These are phyloP conservation scores for Diaporthe sp. DNA, from an alignment of 2,329 filamentous ascomycete species.

Conservation along the genomic window DNA sequence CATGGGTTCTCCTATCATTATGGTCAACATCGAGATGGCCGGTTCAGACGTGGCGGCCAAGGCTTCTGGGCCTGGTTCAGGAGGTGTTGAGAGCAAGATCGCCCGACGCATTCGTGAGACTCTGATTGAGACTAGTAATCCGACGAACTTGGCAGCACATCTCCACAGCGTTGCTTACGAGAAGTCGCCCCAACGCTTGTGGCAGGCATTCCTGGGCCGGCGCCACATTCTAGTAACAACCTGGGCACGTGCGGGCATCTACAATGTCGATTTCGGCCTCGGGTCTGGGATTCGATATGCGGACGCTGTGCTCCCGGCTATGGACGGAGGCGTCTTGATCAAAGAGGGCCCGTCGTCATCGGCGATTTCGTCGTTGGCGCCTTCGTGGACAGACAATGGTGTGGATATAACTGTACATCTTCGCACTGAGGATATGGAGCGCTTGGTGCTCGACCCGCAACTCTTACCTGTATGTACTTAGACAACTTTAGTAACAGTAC, in stretches of 20 bases:
- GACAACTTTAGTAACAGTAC: neutral
- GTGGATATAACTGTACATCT: neutral
- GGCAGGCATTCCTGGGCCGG: conserved; percentile 8
- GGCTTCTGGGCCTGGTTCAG: neutral
- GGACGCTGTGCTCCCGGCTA: neutral
- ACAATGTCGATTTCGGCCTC: conserved; percentile 2
- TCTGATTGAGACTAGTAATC: neutral
- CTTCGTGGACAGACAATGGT: neutral
- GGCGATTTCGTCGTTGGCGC: neutral
- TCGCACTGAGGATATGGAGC: conserved; percentile 1
- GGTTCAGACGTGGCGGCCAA: conserved; percentile 1
- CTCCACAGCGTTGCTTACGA: conserved; percentile 3
- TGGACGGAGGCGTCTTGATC: neutral
- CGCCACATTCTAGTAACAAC: conserved; percentile 8
- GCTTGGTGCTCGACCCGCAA: neutral
- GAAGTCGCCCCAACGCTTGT: conserved; percentile 10
- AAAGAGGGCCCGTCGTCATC: neutral
- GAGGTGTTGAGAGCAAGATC: neutral
- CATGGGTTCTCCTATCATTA: conserved; percentile 6
- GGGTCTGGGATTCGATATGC: conserved; percentile 10
- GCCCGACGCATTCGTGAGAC: conserved; percentile 12
- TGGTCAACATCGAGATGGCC: conserved; percentile 9
- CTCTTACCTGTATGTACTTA: conserved; percentile 2
- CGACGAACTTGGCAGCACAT: neutral
- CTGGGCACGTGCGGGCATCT: conserved; percentile 8